A percentile compares a stretch with the other conserved stretches of the same genome.
These are phyloP conservation scores for Chernovozyma sophiae-reginae DNA, from an alignment of 1,139 yeast species.

Conservation along the genomic window DNA sequence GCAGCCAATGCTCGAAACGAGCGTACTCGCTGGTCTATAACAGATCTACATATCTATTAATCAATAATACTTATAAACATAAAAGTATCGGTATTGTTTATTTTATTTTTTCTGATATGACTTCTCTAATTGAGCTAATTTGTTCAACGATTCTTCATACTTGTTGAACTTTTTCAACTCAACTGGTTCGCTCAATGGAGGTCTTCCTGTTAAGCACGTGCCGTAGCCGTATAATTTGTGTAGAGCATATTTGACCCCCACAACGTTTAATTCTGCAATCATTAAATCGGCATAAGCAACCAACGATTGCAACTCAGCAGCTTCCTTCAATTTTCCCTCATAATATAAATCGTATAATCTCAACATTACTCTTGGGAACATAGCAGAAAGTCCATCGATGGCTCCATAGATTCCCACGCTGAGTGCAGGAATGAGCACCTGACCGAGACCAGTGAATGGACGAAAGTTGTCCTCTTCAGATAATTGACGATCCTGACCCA, in stretches of 20 bases:
- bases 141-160: conserved; percentile 10
- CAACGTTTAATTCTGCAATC: conserved; percentile 37
- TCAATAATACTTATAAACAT: too few species aligned
- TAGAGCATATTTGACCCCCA: conserved; percentile 37
- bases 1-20: too few species aligned
- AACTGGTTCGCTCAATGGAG: conserved; percentile 13
- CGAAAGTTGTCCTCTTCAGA: conserved; percentile 28
- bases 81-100: too few species aligned
- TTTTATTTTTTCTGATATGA: not conserved
- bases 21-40: too few species aligned
- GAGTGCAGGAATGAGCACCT: conserved; percentile 40
- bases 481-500: conserved; percentile 33
- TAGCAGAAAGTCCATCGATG: conserved; percentile 43
- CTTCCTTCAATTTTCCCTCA: conserved; percentile 32
- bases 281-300: conserved; percentile 41
- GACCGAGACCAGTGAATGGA: conserved; percentile 48
- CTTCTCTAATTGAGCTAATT: conserved; percentile 8
- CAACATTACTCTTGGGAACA: conserved; percentile 38
- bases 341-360: conserved; percentile 25
- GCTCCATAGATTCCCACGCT: conserved; percentile 43
- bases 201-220: conserved; percentile 18
- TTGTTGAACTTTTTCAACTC: not conserved
- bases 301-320: conserved; percentile 34
- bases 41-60: too few species aligned
- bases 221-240: conserved; percentile 18